Evolutionary conservation across 306 rosid genomes (phyloP).

Genomic region (Prunus kanzakura): DNA sequence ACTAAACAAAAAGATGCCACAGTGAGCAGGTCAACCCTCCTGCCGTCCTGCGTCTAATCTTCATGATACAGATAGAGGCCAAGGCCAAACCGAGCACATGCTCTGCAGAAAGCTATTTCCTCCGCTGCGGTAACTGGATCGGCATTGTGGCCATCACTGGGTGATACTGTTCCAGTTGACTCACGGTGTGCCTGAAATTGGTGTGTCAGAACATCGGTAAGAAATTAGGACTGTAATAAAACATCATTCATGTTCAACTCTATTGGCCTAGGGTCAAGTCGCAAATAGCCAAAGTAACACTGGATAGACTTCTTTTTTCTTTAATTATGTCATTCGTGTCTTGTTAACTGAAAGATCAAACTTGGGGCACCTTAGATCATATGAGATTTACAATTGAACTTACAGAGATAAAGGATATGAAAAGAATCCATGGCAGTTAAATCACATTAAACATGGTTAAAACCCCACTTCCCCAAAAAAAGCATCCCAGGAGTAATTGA

Average conservation of each 20-base stretch:
- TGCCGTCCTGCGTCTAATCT: conserved; percentile 32
- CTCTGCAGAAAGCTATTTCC: conserved; percentile 94
- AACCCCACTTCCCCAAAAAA: no score
- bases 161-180: conserved; percentile 77
- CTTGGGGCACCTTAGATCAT: background rate
- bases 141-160: conserved; percentile 37
- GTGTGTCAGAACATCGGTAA: background rate
- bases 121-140: conserved; percentile 97
- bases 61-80: conserved; percentile 91
- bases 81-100: conserved; percentile 98
- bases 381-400: background rate
- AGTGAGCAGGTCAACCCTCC: background rate
- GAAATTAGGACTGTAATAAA: background rate
- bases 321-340: background rate
- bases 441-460: background rate
- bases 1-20: conserved; percentile 9
- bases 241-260: background rate
- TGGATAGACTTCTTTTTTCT: background rate
- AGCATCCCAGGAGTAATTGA: background rate
- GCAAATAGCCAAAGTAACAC: background rate
- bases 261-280: background rate
- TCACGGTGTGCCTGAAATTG: conserved; percentile 81
- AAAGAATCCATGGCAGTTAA: background rate
- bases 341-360: background rate
- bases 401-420: background rate